Conservation (phyloP, 2,329 filamentous ascomycete species). For the Aspergillus ruber region DNA sequence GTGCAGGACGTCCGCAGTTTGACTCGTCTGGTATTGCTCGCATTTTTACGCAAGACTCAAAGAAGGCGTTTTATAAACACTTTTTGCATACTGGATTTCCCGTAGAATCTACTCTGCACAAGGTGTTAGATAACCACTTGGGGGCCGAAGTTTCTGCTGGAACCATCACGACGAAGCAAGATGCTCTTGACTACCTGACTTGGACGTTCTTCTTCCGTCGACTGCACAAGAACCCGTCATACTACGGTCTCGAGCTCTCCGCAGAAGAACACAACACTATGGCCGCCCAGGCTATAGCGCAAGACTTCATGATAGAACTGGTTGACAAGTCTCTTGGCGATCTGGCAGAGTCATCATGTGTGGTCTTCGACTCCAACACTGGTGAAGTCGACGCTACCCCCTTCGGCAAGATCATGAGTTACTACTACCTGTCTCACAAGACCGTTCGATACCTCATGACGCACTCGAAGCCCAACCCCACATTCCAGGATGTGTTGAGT, state of each 20-base stretch:
- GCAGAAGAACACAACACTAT: constrained; percentile 87
- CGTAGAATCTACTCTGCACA: constrained; percentile 92
- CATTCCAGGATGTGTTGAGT: constrained; percentile 73
- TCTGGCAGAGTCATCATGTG: constrained; percentile 76
- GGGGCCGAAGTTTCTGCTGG: constrained; percentile 90
- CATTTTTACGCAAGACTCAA: constrained; percentile 94
- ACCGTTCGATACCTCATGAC: constrained; percentile 80
- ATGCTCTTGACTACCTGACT: constrained; percentile 92
- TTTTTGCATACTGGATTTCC: constrained; percentile 97
- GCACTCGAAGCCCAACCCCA: constrained; percentile 67
- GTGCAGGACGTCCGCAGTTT: constrained; percentile 92
- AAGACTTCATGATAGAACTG: constrained; percentile 90
- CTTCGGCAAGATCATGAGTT: constrained; percentile 97
- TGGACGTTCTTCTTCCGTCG: constrained; percentile 99
- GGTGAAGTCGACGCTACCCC: constrained; percentile 86
- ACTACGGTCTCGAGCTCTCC: constrained; percentile 91
- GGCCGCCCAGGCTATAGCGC: constrained; percentile 76
- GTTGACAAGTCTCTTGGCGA: constrained; percentile 81
- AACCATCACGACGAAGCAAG: constrained; percentile 89
- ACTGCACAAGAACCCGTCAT: constrained; percentile 95
- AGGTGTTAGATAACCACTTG: constrained; percentile 93
- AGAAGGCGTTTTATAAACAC: constrained; percentile 99
- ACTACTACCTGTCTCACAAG: constrained; percentile 95
- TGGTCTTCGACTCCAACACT: constrained; percentile 68
- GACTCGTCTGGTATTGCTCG: constrained; percentile 92